A percentile compares a stretch with the other conserved stretches of the same genome.
phyloP scores from a whole-genome alignment of 202 grass and related monocot species.

The Zizania palustris region DNA sequence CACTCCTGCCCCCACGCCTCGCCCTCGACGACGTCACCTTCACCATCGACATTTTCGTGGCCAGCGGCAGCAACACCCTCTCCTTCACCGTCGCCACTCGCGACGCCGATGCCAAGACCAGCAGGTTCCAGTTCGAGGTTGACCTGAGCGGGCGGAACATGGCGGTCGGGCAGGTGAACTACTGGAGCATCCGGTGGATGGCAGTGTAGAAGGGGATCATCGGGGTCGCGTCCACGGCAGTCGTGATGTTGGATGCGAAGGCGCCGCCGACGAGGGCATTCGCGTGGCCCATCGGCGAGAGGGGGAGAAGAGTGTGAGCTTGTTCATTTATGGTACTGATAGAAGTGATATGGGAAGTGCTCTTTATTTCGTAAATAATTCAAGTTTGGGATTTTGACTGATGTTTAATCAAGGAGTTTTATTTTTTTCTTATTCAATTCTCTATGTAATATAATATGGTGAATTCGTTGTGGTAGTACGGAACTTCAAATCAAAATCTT shows the following conservation, averaged over 20 bases:
- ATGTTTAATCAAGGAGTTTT: background rate
- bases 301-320: background rate
- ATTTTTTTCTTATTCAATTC: background rate
- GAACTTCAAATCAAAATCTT: background rate
- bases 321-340: background rate
- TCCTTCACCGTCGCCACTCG: constrained; percentile 47
- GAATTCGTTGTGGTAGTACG: background rate
- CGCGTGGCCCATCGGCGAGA: constrained; percentile 12
- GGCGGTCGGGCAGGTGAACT: constrained; percentile 16
- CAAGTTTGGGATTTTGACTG: background rate
- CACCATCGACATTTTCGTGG: constrained; percentile 39
- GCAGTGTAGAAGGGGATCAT: constrained; percentile 49
- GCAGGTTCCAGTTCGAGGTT: constrained; percentile 64
- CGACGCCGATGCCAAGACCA: background rate
- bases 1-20: constrained; percentile 43
- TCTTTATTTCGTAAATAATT: constrained; percentile 8
- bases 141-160: constrained; percentile 36
- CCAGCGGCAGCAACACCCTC: constrained; percentile 14
- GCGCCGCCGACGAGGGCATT: constrained; percentile 37
- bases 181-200: constrained; percentile 61
- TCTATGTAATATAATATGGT: background rate
- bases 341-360: background rate
- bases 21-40: constrained; percentile 56
- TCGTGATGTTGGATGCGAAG: constrained; percentile 61
- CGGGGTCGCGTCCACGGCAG: constrained; percentile 26